Base-by-base conservation (phyloP, 1,139 yeast species). In the Taphrina communis region DNA sequence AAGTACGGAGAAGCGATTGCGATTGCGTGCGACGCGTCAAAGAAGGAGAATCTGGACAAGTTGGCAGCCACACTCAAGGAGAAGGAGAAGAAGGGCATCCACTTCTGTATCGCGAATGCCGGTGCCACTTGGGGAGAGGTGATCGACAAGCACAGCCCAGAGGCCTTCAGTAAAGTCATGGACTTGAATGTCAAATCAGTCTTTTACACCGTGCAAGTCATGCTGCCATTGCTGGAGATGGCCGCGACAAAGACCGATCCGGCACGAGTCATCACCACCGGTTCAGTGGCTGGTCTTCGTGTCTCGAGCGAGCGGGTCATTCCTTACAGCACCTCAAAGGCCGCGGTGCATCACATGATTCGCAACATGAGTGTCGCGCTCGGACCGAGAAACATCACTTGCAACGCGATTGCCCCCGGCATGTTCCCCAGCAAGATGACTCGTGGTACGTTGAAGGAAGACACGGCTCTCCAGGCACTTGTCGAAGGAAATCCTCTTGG, bases 51-150 rank as follows among this genome's bases (percentile, higher is more conserved):
- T 35, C 83, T 84, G 69, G 78, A 80, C 69, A 75, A 79, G 46
- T 83, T 89, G 73, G 80, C 75, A 68, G 78, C 81, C 8, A 82
- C 81, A 59, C 84, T 86, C 38, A 72, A 78, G 51, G 78, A 79
- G 70, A 82, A 82, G 25, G 78, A 78, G 52, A 65, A 88, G 44
- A 86, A 88, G 75, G 87, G 75, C 59, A 78, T 88, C 44, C 87
- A 89, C 75, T 86, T 89, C 72, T 81, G 88, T 72, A 81, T 88
- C 74, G 91, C 93, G 70, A 89, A 89, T 74, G 94, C 95, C 14
- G 95, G 95, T 58, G 93, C 93, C 9, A 80, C 89, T n/a, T 89
- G 94, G 94, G 94, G 94, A 46, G 88, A 86, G 4, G 84, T 83
- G 39, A 78, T 89, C 70, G 87, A 82, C 59, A 80, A 80, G 3